Conservation (phyloP, 495 filamentous ascomycete genomes). For the Aspergillus cavernicola region DNA sequence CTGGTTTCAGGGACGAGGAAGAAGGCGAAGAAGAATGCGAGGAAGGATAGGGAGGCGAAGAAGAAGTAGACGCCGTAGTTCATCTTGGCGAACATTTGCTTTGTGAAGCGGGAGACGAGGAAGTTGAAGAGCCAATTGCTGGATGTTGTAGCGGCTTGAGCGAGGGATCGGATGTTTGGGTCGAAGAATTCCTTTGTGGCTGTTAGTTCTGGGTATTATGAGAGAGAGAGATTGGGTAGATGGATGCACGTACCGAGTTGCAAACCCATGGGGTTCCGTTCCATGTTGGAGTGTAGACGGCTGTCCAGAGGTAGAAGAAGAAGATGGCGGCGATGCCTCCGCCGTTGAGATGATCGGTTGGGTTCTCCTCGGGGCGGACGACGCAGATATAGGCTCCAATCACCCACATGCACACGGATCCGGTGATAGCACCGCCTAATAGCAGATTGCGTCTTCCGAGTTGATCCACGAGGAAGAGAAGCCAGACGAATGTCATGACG, state of each 20-base stretch:
- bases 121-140: slow-evolving; percentile 79
- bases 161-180: slow-evolving; percentile 59
- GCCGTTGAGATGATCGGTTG: slow-evolving; percentile 36
- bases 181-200: slow-evolving; percentile 51
- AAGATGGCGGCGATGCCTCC: slow-evolving; percentile 65
- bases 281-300: slow-evolving; percentile 70
- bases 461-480: slow-evolving; percentile 67
- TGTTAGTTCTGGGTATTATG: not conserved
- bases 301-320: slow-evolving; percentile 77
- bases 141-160: slow-evolving; percentile 63
- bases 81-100: slow-evolving; percentile 69
- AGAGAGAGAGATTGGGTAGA: not conserved
- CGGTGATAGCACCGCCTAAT: slow-evolving; percentile 64
- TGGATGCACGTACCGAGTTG: slow-evolving; percentile 38
- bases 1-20: slow-evolving; percentile 66
- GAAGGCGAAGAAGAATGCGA: slow-evolving; percentile 62
- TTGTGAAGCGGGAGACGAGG: slow-evolving; percentile 65
- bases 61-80: slow-evolving; percentile 73
- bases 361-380: slow-evolving; percentile 46
- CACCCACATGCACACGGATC: slow-evolving; percentile 68
- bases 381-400: slow-evolving; percentile 66
- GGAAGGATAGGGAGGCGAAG: slow-evolving; percentile 66
- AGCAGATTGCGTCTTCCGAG: slow-evolving; percentile 66
- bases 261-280: slow-evolving; percentile 66
- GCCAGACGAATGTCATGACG: slow-evolving; percentile 56